Base-by-base conservation (phyloP, 345 rosid species). In the Citrus mangshanensis region DNA sequence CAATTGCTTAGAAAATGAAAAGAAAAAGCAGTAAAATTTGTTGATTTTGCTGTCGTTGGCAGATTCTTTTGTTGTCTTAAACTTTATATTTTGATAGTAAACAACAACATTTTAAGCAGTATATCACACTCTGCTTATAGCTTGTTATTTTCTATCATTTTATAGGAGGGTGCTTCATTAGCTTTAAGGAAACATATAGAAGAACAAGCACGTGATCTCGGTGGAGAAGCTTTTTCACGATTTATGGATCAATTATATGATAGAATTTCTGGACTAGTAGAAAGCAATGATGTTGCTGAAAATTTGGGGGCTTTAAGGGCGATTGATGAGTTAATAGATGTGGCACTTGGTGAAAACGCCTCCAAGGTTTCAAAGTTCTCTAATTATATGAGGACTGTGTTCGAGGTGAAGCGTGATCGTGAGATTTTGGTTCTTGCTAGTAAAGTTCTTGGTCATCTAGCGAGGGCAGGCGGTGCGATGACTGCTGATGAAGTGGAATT, bases 401-500 rank as follows among this genome's bases (percentile, higher is more conserved):
- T 97, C 30, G 99, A 92, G 64, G 90, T 79, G 46, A 94, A 92
- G 88, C 95, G 95, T 46, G 99, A 94, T 81, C 92, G 85, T 46
- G 97, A 92, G 63, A 90, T 90, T 76, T 83, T 97, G 87, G 88
- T 89, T 78, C 98, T 89, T 90, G 96, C 98, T 73, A 97, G 98
- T 86, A 85, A 81, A 84, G 99, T 97, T 81, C 89, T 97, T 84
- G 99, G 99, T 46, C 99, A 97, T 76, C 90, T 97, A 77, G 98
- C 98, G 6, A 89, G 97, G 92, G 96, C 97, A 24, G 98, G 99
- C 72, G 99, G 99, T 71, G 98, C 96, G 55, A 93, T 97, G 99
- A 92, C 97, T 70, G 97, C 99, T 18, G 99, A 97, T 79, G 97
- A 94, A 95, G 97, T 94, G 82, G 98, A 94, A 75, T 84, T 91